phyloP scores from a whole-genome alignment of 495 filamentous ascomycete species.

The Penicillium psychrofluorescens region DNA sequence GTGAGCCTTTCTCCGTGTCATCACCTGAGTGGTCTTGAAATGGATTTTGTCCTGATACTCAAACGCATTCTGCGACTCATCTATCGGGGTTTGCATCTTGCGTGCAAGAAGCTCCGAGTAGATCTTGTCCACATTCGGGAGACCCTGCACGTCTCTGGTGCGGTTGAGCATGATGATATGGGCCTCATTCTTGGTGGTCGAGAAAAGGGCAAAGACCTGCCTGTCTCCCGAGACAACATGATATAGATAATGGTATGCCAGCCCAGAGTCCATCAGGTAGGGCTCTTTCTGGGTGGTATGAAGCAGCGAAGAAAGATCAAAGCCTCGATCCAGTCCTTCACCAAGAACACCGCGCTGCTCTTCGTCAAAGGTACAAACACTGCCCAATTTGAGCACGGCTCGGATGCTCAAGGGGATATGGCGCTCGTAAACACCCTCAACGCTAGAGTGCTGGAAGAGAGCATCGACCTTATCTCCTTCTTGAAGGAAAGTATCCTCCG shows the following conservation, averaged over 20 bases:
- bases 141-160: conserved; percentile 64
- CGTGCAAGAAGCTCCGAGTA: conserved; percentile 69
- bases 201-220: conserved; percentile 91
- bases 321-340: conserved; percentile 86
- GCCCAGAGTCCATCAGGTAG: conserved; percentile 60
- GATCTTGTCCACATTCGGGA: conserved; percentile 86
- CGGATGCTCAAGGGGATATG: conserved; percentile 78
- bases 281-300: conserved; percentile 55
- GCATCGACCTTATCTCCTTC: conserved; percentile 73
- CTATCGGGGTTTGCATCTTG: conserved; percentile 56
- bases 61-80: conserved; percentile 71
- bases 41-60: conserved; percentile 80
- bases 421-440: conserved; percentile 95
- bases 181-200: conserved; percentile 70
- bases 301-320: conserved; percentile 73
- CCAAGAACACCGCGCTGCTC: conserved; percentile 84
- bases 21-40: conserved; percentile 82
- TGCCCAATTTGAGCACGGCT: conserved; percentile 82
- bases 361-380: conserved; percentile 91
- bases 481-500: conserved; percentile 78
- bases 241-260: conserved; percentile 85
- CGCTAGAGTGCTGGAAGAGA: conserved; percentile 84
- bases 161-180: conserved; percentile 80
- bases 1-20: conserved; percentile 78
- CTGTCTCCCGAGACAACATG: conserved; percentile 84